Conservation (phyloP, 108 stramenopile species). For the Skeletonema tropicum region DNA sequence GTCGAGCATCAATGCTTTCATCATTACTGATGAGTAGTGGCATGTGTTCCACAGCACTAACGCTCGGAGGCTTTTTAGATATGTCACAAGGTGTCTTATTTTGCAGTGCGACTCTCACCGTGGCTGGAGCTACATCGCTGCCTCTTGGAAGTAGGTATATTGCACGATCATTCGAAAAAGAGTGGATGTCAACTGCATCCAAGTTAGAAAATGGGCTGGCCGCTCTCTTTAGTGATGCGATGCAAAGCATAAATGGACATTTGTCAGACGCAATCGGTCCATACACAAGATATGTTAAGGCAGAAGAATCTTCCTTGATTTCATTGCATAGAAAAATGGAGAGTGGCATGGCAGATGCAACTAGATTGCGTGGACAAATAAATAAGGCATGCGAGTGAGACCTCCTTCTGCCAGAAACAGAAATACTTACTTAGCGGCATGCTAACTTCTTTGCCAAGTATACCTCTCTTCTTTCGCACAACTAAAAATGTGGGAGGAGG, state of each 20-base stretch:
- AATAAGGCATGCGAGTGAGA: slow-evolving; percentile 38
- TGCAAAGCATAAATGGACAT: slow-evolving; percentile 52
- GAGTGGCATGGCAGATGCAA: slow-evolving; percentile 34
- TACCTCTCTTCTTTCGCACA: no score
- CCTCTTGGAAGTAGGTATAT: slow-evolving; percentile 37
- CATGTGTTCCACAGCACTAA: slow-evolving; percentile 15
- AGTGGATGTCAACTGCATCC: slow-evolving; percentile 43
- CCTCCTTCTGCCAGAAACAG: neutral
- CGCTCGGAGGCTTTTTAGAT: slow-evolving; percentile 22
- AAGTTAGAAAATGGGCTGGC: slow-evolving; percentile 49
- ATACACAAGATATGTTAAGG: slow-evolving; percentile 68
- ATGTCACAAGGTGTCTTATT: slow-evolving; percentile 22
- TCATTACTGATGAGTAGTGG: slow-evolving; percentile 29
- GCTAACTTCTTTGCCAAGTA: no score
- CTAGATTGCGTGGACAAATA: slow-evolving; percentile 59
- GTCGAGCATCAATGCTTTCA: slow-evolving; percentile 43
- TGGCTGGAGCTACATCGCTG: slow-evolving; percentile 33
- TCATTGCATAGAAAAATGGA: slow-evolving; percentile 57
- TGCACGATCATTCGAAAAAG: slow-evolving; percentile 33
- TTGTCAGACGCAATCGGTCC: slow-evolving; percentile 69
- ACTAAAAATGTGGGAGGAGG: no score
- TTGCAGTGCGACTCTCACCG: slow-evolving; percentile 13
- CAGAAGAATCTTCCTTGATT: slow-evolving; percentile 55
- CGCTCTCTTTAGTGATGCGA: slow-evolving; percentile 44
- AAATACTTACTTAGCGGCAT: no score